Evolutionary conservation across 495 filamentous ascomycete genomes (phyloP), one percentile per base, ranked within the genome.

Genomic region (Copromyces sp.): DNA sequence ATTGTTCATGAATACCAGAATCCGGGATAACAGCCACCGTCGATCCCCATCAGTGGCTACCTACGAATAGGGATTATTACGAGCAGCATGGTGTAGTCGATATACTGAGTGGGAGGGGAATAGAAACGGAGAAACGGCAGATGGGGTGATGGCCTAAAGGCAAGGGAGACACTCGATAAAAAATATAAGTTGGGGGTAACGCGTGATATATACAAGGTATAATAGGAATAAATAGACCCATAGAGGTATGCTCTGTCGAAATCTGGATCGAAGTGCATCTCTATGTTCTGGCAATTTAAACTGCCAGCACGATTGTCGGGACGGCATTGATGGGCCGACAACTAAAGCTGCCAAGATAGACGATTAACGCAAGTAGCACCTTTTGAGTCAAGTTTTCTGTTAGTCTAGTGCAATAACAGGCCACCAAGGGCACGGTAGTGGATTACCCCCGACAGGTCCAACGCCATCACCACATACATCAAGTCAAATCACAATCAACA

Each of bases 211-310:
- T 45, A 45, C n/a, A n/a, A 3, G 2, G 0, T 8, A 45, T 16
- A 14, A 16, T 2, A 16, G 16, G 14, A 42, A 2, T 17, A 2
- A 3, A n/a, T 44, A 3, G 42, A 44, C 17, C 3, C 17, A n/a
- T n/a, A n/a, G n/a, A n/a, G n/a, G n/a, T n/a, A 6, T 0, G 8
- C 9, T 8, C 3, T 17, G n/a, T 0, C 42, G 3, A 16, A 0
- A 8, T 9, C 2, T 41, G 12, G 1, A 9, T n/a, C 3, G 4
- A 44, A 0, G 17, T 9, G 3, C 7, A 3, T 44, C 7, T 9
- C 42, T 3, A 9, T n/a, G 3, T 44, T n/a, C 7, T 0, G 7
- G 42, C 16, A 8, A n/a, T 6, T 24, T 44, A 6, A n/a, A n/a
- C n/a, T 38, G 3, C n/a, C n/a, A n/a, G n/a, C 37, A 9, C 16